Evolutionary conservation across 352 stramenopile genomes (phyloP), one percentile per base, ranked within the genome.

Genomic region (Pythium brassicae): DNA sequence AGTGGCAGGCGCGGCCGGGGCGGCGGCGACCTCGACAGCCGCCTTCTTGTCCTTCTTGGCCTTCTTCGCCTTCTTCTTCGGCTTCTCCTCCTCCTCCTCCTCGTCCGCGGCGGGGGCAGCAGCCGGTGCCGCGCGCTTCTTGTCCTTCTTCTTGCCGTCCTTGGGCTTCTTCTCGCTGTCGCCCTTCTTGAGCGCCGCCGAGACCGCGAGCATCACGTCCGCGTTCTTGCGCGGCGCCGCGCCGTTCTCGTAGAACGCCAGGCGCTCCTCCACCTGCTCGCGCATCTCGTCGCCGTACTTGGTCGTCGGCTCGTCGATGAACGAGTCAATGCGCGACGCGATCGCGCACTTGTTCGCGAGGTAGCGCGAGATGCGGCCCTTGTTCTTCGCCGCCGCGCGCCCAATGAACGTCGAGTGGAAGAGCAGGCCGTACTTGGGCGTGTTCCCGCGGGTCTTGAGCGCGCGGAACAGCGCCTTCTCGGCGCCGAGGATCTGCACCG

Each of bases 351-450:
- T 99, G 86, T 99, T 99, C 47, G 98, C 98, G 57, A 99, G 72
- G 73, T 99, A 99, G 57, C 98, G 90, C 55, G 94, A 99, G 74
- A 99, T 99, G 57, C 97, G 85, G 52, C 98, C 98, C 78, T 99
- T 99, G 87, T 99, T 99, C 83, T 99, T 99, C 59, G 96, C 89
- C 57, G 96, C 97, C 43, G 98, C 97, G 40, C 97, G 96, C 46
- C 97, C 97, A 63, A 99, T 99, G 74, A 99, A 99, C 32, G 95
- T 98, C 35, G 97, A 99, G 78, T 99, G 97, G 73, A 99, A 99
- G 58, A 99, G 98, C 48, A 99, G 78, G 59, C 98, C 98, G 82
- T 99, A 99, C 84, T 99, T 99, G 42, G 98, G 98, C 51, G 98
- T 99, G 83, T 99, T 99, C 59, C 97, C 97, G 56, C 98, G 98